Evolutionary conservation across 495 filamentous ascomycete species (phyloP).

Genomic region (Aspergillus conjunctus): DNA sequence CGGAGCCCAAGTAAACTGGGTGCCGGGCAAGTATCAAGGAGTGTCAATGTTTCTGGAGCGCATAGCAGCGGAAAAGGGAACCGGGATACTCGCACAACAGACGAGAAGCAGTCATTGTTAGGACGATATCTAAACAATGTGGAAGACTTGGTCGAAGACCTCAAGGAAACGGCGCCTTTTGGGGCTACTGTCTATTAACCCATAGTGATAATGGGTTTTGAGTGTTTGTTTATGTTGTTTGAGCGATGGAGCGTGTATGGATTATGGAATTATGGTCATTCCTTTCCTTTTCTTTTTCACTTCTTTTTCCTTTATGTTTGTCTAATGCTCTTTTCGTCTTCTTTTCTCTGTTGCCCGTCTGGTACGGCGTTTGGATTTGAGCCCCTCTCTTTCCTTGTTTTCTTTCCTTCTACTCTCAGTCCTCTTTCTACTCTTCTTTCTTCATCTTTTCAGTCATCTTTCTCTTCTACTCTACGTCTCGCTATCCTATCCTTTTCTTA

Average conservation of each 20-base stretch:
- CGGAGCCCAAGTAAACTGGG: conserved; percentile 73
- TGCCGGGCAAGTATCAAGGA: conserved; percentile 38
- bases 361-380: conserved; percentile 19
- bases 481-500: conserved; percentile 1
- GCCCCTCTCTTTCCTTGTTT: conserved; percentile 8
- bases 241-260: conserved; percentile 27
- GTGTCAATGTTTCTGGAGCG: conserved; percentile 40
- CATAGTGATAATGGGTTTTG: conserved; percentile 13
- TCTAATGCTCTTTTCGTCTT: conserved; percentile 25
- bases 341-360: conserved; percentile 24
- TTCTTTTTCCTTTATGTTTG: conserved; percentile 21
- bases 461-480: conserved; percentile 2
- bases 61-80: conserved; percentile 39
- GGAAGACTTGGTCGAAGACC: conserved; percentile 85
- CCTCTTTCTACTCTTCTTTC: conserved; percentile 9
- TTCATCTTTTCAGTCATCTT: conserved; percentile 18
- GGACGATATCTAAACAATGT: conserved; percentile 85
- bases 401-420: conserved; percentile 14
- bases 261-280: conserved; percentile 24
- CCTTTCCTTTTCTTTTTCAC: conserved; percentile 11
- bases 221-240: conserved; percentile 21
- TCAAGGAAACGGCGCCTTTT: conserved; percentile 71
- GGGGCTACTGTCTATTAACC: conserved; percentile 47
- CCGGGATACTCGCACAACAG: conserved; percentile 66
- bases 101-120: conserved; percentile 84